Conservation (phyloP, 2,329 filamentous ascomycete species). For the Monosporascus sp. region DNA sequence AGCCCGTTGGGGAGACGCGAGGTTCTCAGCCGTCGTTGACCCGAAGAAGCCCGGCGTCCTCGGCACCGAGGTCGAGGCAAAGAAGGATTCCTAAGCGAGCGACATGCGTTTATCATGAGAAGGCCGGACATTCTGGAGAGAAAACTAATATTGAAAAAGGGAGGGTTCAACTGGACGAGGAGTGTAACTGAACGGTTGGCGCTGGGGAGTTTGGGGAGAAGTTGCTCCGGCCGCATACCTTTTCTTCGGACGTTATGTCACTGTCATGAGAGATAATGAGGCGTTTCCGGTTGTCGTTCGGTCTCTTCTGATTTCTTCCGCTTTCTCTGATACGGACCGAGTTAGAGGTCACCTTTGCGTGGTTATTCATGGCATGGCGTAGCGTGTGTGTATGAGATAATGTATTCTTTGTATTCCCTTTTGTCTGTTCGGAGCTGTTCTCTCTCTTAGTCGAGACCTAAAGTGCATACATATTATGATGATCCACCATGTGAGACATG, state of each 20-base stretch:
- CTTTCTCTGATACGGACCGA: background rate
- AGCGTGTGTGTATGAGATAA: slow-evolving; percentile 7
- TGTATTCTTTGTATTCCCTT: slow-evolving; percentile 6
- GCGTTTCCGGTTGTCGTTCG: background rate
- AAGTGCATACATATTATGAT: no score
- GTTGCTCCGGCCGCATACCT: background rate
- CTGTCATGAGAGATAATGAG: background rate
- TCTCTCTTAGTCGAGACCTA: background rate
- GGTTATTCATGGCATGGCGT: slow-evolving; percentile 15
- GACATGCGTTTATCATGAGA: background rate
- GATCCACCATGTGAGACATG: no score
- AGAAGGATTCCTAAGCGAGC: slow-evolving; percentile 16
- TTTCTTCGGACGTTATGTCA: background rate
- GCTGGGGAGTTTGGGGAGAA: background rate
- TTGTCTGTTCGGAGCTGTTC: background rate
- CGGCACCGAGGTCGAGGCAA: slow-evolving; percentile 46
- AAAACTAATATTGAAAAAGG: background rate
- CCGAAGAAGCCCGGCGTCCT: slow-evolving; percentile 48
- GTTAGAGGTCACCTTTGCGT: background rate
- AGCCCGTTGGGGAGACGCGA: slow-evolving; percentile 54
- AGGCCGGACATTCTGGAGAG: background rate
- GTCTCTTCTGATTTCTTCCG: background rate
- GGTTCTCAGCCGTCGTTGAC: slow-evolving; percentile 51
- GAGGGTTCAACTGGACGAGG: no score
- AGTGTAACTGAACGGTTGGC: background rate